Conservation (phyloP, 2,329 filamentous ascomycete species). For the Gremmenia infestans region DNA sequence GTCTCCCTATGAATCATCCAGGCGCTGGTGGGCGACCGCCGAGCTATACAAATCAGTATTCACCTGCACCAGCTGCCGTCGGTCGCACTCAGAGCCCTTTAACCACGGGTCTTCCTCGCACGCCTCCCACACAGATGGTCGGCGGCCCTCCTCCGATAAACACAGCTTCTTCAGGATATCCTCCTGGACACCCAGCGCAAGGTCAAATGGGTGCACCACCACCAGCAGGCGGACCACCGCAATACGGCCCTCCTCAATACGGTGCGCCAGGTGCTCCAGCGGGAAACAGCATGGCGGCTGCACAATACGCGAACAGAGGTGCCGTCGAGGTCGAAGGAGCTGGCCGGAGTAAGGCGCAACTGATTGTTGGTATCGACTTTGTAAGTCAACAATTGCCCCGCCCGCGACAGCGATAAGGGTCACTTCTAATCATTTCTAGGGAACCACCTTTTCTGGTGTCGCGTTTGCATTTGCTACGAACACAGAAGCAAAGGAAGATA, state of each 20-base stretch:
- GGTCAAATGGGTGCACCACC: constrained; percentile 34
- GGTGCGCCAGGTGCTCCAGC: constrained; percentile 22
- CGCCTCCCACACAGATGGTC: constrained; percentile 34
- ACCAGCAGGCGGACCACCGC: constrained; percentile 28
- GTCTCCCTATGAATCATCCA: constrained; percentile 59
- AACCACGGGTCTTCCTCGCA: constrained; percentile 27
- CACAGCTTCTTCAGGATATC: constrained; percentile 57
- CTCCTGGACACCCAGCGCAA: constrained; percentile 45
- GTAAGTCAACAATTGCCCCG: constrained; percentile 49
- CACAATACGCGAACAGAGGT: constrained; percentile 32
- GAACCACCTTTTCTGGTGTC: constrained; percentile 96
- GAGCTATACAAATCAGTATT: constrained; percentile 57
- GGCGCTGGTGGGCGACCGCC: constrained; percentile 56
- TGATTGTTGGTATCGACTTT: constrained; percentile 99
- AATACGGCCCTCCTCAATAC: constrained; percentile 30
- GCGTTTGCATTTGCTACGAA: constrained; percentile 93
- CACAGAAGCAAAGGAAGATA: constrained; percentile 95
- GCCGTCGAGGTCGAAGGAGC: constrained; percentile 78
- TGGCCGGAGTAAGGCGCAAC: constrained; percentile 86
- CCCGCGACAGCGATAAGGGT: not conserved
- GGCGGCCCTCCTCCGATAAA: constrained; percentile 64
- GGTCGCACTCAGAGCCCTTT: constrained; percentile 45
- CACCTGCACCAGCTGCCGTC: constrained; percentile 41
- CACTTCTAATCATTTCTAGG: constrained; percentile 45
- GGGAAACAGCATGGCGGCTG: constrained; percentile 21